Conservation (phyloP, 805 yeast genomes). For the Candida endomychidarum region DNA sequence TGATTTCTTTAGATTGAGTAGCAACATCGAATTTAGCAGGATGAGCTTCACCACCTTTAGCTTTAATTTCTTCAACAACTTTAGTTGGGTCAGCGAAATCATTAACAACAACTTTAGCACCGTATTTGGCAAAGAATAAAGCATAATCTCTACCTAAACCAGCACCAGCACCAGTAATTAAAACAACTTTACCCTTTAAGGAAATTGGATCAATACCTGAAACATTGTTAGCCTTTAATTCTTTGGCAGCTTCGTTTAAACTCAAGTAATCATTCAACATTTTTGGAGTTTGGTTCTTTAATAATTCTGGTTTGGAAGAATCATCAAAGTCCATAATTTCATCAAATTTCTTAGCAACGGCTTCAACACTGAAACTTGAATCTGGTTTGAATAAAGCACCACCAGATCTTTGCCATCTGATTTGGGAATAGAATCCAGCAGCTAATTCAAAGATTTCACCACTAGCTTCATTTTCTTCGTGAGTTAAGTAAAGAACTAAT, state of each 20-base stretch:
- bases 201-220: slow-evolving; percentile 48
- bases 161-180: slow-evolving; percentile 93
- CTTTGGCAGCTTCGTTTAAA: slow-evolving; percentile 52
- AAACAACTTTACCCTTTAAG: slow-evolving; percentile 79
- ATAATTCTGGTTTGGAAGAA: slow-evolving; percentile 48
- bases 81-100: slow-evolving; percentile 75
- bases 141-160: slow-evolving; percentile 95
- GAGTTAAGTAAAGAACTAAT: slow-evolving; percentile 75
- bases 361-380: slow-evolving; percentile 77
- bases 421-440: slow-evolving; percentile 88
- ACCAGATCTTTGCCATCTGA: slow-evolving; percentile 91
- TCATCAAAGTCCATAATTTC: slow-evolving; percentile 64
- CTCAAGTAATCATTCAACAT: slow-evolving; percentile 69
- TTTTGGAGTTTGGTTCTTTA: slow-evolving; percentile 62
- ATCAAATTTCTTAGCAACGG: slow-evolving; percentile 65
- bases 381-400: slow-evolving; percentile 85
- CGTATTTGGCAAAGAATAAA: slow-evolving; percentile 77
- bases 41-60: slow-evolving; percentile 76
- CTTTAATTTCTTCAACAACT: slow-evolving; percentile 72
- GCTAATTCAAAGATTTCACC: slow-evolving; percentile 90
- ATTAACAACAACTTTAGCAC: slow-evolving; percentile 93
- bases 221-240: slow-evolving; percentile 51
- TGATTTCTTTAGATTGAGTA: slow-evolving; percentile 67
- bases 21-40: slow-evolving; percentile 83
- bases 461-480: slow-evolving; percentile 57